Conservation (phyloP, 805 yeast species). For the Debaryomyces prosopidis region DNA sequence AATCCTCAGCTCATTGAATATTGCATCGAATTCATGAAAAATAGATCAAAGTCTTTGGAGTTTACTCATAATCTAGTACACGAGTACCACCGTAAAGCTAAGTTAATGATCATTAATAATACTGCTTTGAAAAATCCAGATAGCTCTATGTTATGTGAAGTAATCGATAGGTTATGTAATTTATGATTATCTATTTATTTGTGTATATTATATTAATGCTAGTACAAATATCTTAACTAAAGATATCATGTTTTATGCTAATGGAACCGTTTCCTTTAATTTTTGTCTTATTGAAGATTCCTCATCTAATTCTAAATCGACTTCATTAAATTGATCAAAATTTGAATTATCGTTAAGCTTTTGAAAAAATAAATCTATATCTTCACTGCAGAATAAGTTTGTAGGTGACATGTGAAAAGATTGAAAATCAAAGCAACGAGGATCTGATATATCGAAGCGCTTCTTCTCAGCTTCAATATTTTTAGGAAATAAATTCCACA, state of each 20-base stretch:
- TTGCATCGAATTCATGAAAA: slow-evolving; percentile 23
- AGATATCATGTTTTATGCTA: no score
- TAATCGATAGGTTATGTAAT: slow-evolving; percentile 18
- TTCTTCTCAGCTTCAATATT: slow-evolving; percentile 21
- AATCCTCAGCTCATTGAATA: slow-evolving; percentile 13
- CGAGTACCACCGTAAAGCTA: slow-evolving; percentile 19
- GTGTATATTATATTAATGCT: background rate
- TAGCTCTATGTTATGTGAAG: slow-evolving; percentile 10
- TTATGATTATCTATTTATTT: slow-evolving; percentile 3
- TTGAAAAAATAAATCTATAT: slow-evolving; percentile 26
- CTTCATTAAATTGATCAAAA: background rate
- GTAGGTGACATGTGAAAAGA: background rate
- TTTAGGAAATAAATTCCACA: slow-evolving; percentile 23
- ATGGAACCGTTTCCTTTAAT: slow-evolving; percentile 4
- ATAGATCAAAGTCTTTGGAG: slow-evolving; percentile 22
- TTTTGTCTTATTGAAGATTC: slow-evolving; percentile 2
- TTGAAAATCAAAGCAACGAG: background rate
- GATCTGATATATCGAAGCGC: slow-evolving; percentile 12
- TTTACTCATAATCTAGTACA: slow-evolving; percentile 24
- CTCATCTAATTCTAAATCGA: slow-evolving; percentile 1
- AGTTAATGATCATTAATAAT: slow-evolving; percentile 9
- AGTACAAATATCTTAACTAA: background rate
- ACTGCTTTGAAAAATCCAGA: slow-evolving; percentile 1
- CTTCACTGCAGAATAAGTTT: slow-evolving; percentile 8
- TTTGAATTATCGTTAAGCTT: slow-evolving; percentile 2